These are phyloP conservation scores for Salix caprea DNA, from an alignment of 345 rosid species.

Conservation along the genomic window DNA sequence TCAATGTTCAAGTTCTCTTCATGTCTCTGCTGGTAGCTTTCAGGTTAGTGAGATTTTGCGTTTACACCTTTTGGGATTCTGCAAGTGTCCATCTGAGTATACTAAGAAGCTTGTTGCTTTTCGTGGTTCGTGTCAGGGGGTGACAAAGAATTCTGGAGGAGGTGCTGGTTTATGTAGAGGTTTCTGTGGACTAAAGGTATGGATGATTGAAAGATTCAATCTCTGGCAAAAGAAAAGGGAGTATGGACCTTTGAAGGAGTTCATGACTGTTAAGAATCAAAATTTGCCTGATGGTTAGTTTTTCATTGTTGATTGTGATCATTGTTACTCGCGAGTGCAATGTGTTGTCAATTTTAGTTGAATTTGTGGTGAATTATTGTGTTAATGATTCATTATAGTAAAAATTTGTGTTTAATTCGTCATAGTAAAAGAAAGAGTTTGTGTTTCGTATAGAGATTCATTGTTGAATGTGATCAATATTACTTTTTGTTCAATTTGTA, in stretches of 20 bases:
- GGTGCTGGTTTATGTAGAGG: constrained; percentile 32
- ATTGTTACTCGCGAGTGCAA: not conserved
- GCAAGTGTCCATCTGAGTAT: not conserved
- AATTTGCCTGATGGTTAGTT: constrained; percentile 21
- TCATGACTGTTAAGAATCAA: constrained; percentile 32
- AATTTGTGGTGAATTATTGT: not conserved
- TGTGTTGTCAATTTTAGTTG: not conserved
- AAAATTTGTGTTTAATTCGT: not conserved
- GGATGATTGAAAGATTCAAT: constrained; percentile 38
- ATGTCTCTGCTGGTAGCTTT: constrained; percentile 8
- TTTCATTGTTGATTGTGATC: not conserved
- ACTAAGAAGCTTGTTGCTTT: not conserved
- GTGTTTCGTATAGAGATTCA: not conserved
- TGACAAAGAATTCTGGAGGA: constrained; percentile 29
- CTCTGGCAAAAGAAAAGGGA: constrained; percentile 25
- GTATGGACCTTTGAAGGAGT: constrained; percentile 27
- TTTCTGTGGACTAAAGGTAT: constrained; percentile 45
- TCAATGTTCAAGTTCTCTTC: not conserved
- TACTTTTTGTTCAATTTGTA: not conserved
- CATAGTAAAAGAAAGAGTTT: not conserved
- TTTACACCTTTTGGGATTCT: not conserved
- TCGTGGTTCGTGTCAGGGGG: constrained; percentile 26
- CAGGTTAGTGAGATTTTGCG: constrained; percentile 14
- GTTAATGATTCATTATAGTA: not conserved
- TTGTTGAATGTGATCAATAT: not conserved